Evolutionary conservation across 441 rosid genomes (phyloP), one percentile per base, ranked within the genome.

Genomic region (Biscutella laevigata): DNA sequence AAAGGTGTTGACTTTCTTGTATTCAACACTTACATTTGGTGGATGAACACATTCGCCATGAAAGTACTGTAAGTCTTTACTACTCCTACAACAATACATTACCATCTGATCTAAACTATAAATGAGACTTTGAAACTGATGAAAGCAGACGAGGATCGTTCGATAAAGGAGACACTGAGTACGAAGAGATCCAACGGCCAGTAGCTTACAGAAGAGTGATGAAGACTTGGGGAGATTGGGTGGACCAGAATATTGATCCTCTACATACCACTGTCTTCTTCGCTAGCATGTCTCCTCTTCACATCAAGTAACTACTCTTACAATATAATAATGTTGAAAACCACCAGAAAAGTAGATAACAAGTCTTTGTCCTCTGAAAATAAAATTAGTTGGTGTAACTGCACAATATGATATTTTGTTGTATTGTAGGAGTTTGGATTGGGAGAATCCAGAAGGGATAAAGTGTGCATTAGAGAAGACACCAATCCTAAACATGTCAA

Each of bases 1-100:
- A 76, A 75, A 39, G 58, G 68, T 4, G 96, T 80, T 26, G 96
- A 91, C 70, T 91, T 69, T 68, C 81, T 91, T 53, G 65, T 91
- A 16, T 91, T 91, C 66, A 91, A 91, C 65, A 79, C 98, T 4
- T 91, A 91, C 69, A 91, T 85, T 3, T 91, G 98, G 98, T 91
- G 98, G 98, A 87, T 91, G 95, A 91, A 91, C 80, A 84, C 96
- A 27, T 73, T 76, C 69, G 12, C 34, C 26, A 85, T 91, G 86
- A 91, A 87, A 85, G 78, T 87, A 57, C 56, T 91, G 98, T 90
- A 72, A 63, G 68, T 17, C 20, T 17, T 3, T 17, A 17, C 20
- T 17, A 17, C 20, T 17, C 3, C n/a, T n/a, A n/a, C n/a, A n/a
- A n/a, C 20, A 17, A 3, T 17, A 17, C 3, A 17, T 17, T 17